These are phyloP conservation scores for Melaleuca alternifolia DNA, from an alignment of 345 rosid species.

Conservation along the genomic window DNA sequence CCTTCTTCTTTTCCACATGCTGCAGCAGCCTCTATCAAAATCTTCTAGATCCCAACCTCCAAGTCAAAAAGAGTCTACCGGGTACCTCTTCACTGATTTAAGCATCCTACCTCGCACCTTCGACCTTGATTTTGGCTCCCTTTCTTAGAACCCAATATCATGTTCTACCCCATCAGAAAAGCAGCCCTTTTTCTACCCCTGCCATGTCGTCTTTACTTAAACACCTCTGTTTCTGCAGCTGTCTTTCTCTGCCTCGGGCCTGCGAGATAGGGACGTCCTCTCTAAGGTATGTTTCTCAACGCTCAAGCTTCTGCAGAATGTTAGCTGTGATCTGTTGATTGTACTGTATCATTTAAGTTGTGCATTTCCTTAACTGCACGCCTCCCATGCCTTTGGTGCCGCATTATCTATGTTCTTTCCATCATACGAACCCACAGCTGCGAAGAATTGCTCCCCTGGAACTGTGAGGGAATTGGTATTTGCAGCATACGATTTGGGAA, in stretches of 20 bases:
- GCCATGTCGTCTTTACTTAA: not conserved
- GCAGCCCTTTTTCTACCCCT: not conserved
- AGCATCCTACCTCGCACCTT: not conserved
- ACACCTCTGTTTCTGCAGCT: slow-evolving; percentile 30
- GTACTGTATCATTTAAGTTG: not conserved
- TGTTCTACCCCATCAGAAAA: not conserved
- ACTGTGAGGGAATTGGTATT: not conserved
- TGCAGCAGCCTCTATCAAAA: not conserved
- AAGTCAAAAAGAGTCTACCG: not conserved
- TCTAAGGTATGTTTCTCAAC: slow-evolving; percentile 60
- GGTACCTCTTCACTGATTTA: not conserved
- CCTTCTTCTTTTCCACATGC: not conserved
- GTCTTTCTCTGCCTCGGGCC: slow-evolving; percentile 68
- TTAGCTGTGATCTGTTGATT: not conserved
- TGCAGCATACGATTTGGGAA: not conserved
- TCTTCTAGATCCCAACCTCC: not conserved
- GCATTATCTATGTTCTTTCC: not conserved
- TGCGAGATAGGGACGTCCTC: slow-evolving; percentile 61
- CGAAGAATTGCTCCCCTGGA: not conserved
- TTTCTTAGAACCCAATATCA: not conserved
- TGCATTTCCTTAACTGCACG: not conserved
- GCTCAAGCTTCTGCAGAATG: not conserved
- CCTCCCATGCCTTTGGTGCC: not conserved
- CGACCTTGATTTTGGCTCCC: not conserved
- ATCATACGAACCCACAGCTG: not conserved